Evolutionary conservation across 352 stramenopile species (phyloP).

Genomic region (Phytopythium cucurbitacearum): DNA sequence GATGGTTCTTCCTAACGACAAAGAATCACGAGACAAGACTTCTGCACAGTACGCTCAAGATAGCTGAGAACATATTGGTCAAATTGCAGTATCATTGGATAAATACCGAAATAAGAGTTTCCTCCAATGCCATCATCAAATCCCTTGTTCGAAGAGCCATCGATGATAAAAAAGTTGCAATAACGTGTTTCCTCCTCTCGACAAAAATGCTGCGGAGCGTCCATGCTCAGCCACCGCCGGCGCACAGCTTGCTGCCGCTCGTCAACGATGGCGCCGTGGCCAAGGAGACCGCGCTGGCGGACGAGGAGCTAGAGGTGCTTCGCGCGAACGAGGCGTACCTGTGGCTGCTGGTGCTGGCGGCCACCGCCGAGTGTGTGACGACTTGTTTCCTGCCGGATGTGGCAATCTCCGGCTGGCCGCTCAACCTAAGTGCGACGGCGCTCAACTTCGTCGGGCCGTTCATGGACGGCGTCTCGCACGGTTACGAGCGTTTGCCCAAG

Average conservation of each 20-base stretch:
- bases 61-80: too few relatives aligned
- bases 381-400: constrained; percentile 71
- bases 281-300: constrained; percentile 4
- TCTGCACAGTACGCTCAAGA: too few relatives aligned
- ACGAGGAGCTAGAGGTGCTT: constrained; percentile 20
- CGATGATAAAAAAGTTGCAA: too few relatives aligned
- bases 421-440: constrained; percentile 64
- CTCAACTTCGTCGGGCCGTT: constrained; percentile 78
- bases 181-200: too few relatives aligned
- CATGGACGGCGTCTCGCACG: constrained; percentile 67
- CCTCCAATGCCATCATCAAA: too few relatives aligned
- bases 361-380: constrained; percentile 71
- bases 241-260: constrained; percentile 1
- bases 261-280: constrained; percentile 5
- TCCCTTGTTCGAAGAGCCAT: too few relatives aligned
- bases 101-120: too few relatives aligned
- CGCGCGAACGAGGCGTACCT: constrained; percentile 52
- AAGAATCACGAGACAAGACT: too few relatives aligned
- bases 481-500: constrained; percentile 42
- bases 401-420: constrained; percentile 24
- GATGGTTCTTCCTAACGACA: too few relatives aligned
- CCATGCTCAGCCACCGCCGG: not conserved
- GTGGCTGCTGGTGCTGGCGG: constrained; percentile 66
- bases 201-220: constrained; percentile 1
- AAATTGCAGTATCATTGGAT: too few relatives aligned